These are phyloP conservation scores for Ustilago loliicola DNA, from an alignment of 1,284 basidiomycete species.

Conservation along the genomic window DNA sequence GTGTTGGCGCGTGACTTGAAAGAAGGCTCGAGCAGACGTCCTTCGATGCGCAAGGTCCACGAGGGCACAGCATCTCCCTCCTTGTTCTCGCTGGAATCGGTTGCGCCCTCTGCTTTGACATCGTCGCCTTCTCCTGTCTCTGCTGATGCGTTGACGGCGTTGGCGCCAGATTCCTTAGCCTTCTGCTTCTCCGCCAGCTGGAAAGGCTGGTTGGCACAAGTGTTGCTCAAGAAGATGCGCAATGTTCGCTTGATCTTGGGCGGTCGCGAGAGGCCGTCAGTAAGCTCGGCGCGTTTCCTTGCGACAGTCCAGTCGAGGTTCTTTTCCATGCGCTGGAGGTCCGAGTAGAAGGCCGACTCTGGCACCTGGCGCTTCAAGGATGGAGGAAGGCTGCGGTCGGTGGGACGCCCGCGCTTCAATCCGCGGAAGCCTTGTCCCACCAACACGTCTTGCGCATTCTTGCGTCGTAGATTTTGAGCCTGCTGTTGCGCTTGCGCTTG, in stretches of 20 bases:
- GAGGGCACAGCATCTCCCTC: slow-evolving; percentile 85
- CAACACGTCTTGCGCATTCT: slow-evolving; percentile 59
- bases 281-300: slow-evolving; percentile 85
- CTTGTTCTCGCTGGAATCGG: slow-evolving; percentile 32
- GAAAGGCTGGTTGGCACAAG: slow-evolving; percentile 81
- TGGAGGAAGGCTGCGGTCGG: slow-evolving; percentile 82
- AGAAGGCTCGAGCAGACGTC: slow-evolving; percentile 78
- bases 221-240: slow-evolving; percentile 89
- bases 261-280: slow-evolving; percentile 68
- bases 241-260: slow-evolving; percentile 80
- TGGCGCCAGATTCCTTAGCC: slow-evolving; percentile 43
- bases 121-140: slow-evolving; percentile 36
- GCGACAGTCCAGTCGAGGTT: slow-evolving; percentile 95
- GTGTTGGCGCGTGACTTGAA: slow-evolving; percentile 63
- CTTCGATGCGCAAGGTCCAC: slow-evolving; percentile 90
- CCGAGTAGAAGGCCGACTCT: slow-evolving; percentile 81
- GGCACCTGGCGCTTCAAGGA: slow-evolving; percentile 76
- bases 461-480: slow-evolving; percentile 46
- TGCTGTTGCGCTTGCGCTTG: slow-evolving; percentile 60
- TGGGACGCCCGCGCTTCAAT: slow-evolving; percentile 81
- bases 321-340: slow-evolving; percentile 87
- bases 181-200: slow-evolving; percentile 60
- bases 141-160: slow-evolving; percentile 21
- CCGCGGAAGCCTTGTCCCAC: slow-evolving; percentile 65
- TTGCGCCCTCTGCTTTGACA: slow-evolving; percentile 31